A percentile compares a stretch with the other conserved stretches of the same genome.
These are phyloP conservation scores for button mushroom (Agaricus bisporus) DNA, from an alignment of 768 basidiomycete species.

Conservation along the genomic window DNA sequence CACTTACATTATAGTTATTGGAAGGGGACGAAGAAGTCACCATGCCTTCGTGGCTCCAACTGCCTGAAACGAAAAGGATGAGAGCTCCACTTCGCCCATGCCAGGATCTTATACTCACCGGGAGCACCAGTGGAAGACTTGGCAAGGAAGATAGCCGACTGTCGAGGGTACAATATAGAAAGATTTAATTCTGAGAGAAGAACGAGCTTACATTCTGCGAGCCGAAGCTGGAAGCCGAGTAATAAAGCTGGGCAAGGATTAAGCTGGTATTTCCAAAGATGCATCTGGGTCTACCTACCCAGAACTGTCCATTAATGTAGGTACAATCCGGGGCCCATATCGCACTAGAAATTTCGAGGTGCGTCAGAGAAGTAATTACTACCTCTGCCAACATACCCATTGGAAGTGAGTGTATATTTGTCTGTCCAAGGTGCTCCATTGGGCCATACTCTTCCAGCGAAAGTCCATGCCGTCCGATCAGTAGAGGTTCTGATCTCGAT, in stretches of 20 bases:
- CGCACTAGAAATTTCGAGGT: conserved; percentile 17
- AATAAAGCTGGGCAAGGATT: conserved; percentile 36
- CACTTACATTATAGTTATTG: conserved; percentile 36
- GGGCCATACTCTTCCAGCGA: conserved; percentile 41
- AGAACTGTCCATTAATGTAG: conserved; percentile 24
- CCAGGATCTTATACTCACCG: conserved; percentile 15
- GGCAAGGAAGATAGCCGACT: conserved; percentile 51
- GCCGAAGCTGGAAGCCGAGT: conserved; percentile 49
- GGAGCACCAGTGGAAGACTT: conserved; percentile 43
- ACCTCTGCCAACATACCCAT: conserved; percentile 26
- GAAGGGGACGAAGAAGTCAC: conserved; percentile 35
- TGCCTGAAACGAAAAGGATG: conserved; percentile 18
- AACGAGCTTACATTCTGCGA: conserved; percentile 35
- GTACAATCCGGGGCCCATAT: conserved; percentile 35
- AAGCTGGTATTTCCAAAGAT: background rate
- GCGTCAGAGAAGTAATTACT: background rate
- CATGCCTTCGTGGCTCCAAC: conserved; percentile 40
- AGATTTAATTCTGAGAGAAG: background rate
- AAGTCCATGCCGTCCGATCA: conserved; percentile 41
- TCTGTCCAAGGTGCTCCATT: conserved; percentile 47
- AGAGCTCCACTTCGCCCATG: background rate
- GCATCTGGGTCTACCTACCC: conserved; percentile 14
- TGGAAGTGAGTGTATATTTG: conserved; percentile 38
- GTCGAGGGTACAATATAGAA: background rate
- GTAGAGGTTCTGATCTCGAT: conserved; percentile 45